Base-by-base conservation (phyloP, 1,284 basidiomycete genomes). In the Ganoderma lingzhi region DNA sequence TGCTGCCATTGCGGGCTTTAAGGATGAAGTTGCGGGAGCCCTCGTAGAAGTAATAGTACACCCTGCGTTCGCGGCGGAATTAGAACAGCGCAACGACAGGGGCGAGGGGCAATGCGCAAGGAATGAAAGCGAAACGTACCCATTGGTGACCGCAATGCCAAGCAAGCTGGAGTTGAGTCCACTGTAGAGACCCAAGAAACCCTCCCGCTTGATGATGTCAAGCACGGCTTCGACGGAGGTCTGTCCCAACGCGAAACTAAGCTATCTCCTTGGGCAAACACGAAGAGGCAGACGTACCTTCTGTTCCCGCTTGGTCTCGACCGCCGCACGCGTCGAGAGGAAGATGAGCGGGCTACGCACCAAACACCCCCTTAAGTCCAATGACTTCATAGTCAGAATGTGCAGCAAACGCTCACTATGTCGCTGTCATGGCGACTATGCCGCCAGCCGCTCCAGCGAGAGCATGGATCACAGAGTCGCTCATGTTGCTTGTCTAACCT, bases 81-180 rank as follows among this genome's bases (percentile, higher is more conserved):
- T 28, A 61, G 59, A 28, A 15, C 39, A 9, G 28, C 23, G 59
- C 39, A 35, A 19, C 53, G 51, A 8, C 51, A n/a, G 10, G 37
- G 55, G 62, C 32, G 30, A 14, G 14, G 19, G 23, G 6, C 14
- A 23, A 30, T 10, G 14, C 8, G 12, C 6, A 10, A 30, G 23
- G 32, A 35, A 23, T 23, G 45, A 32, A 14, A 62, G 62, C 75
- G 77, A 73, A 74, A 79, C 69, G 51, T 65, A 93, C 88, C 95
- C 96, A 80, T 99, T 99, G 42, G 97, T 98, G 39, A 98, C 86
- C 17, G 95, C 95, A 72, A 99, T 96, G 2, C 96, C 97, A 45
- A 97, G 84, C 68, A 99, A 83, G 76, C 93, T 95, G 32, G 96
- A 96, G 73, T 86, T 89, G 30, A 99, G 83, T 1, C 97, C 97